These are phyloP conservation scores for Tolypocladium inflatum DNA, from an alignment of 2,329 filamentous ascomycete species.

Conservation along the genomic window DNA sequence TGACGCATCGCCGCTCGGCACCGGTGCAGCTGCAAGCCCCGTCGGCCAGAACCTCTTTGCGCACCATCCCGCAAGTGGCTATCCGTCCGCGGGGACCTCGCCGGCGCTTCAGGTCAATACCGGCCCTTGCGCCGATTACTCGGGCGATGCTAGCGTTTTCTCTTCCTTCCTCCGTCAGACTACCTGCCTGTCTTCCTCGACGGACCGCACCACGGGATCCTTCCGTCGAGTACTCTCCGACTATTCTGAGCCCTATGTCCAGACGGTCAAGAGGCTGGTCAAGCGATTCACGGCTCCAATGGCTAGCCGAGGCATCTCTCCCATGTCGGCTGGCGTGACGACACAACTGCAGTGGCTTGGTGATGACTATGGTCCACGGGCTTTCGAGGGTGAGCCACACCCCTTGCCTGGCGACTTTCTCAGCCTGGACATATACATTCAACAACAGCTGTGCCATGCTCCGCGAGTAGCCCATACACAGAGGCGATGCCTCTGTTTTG, in stretches of 20 bases:
- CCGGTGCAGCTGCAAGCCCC: neutral
- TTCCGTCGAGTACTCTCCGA: slow-evolving; percentile 21
- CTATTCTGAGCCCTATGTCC: slow-evolving; percentile 22
- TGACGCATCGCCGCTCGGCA: neutral
- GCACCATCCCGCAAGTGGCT: neutral
- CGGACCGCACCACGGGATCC: slow-evolving; percentile 26
- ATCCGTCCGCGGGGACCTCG: neutral
- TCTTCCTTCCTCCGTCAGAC: slow-evolving; percentile 19
- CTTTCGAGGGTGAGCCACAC: slow-evolving; percentile 11
- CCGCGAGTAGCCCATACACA: slow-evolving; percentile 12
- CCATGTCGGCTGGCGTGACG: slow-evolving; percentile 8
- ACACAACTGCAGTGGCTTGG: slow-evolving; percentile 15
- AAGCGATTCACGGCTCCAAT: slow-evolving; percentile 27
- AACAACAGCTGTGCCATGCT: slow-evolving; percentile 10
- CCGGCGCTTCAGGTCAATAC: neutral
- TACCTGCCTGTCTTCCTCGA: slow-evolving; percentile 28
- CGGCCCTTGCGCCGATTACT: neutral
- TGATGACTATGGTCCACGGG: slow-evolving; percentile 16
- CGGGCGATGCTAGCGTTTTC: slow-evolving; percentile 7
- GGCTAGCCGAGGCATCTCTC: slow-evolving; percentile 12
- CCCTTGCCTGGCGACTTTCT: slow-evolving; percentile 43
- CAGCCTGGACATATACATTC: slow-evolving; percentile 15
- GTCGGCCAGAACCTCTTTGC: neutral
- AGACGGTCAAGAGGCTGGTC: slow-evolving; percentile 26
- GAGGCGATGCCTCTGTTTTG: slow-evolving; percentile 19